Base-by-base conservation (phyloP, 2,329 filamentous ascomycete genomes). In the Sporothrix globosa region DNA sequence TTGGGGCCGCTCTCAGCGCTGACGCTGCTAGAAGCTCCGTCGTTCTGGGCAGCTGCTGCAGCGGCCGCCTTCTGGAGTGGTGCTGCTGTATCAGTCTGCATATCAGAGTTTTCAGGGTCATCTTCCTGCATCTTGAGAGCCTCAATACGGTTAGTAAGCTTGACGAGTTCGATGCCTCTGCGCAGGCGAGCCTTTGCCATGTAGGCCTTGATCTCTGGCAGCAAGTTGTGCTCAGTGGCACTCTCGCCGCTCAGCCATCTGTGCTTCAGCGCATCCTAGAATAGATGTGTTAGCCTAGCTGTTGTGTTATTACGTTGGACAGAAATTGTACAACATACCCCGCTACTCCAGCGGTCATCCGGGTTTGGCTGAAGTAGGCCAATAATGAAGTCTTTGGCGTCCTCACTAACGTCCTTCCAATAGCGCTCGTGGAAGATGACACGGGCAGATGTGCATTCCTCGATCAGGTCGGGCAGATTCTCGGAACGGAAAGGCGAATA, bases 401-500 rank as follows among this genome's bases (percentile, higher is more conserved):
- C 94, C 66, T 91, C 86, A 79, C 94, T 97, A 76, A 99, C 96
- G 76, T 97, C 96, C 79, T 93, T 96, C 96, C 96, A 99, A 83
- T 98, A 99, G 70, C 95, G 89, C 79, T 97, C 94, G 80, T 99
- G 96, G 87, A 98, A 99, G 69, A 97, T 87, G 72, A 99, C 92
- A 67, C 90, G 87, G 53, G 89, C 91, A 73, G 87, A 89, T 76
- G 88, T 93, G 82, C 94, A 98, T 82, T 99, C 96, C 73, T 97
- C 92, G 75, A 99, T 96, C 74, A 99, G 85, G 77, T 98, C 96
- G 74, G 91, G 87, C 65, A 99, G 85, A 77, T 92, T 97, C 83
- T 99, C 96, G 73, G 93, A 96, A 75, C 96, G 90, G 87, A 99
- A 99, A 24, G 96, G 96, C 58, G 95, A 97, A 84, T 99, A 99